A percentile compares a stretch with the other conserved stretches of the same genome.
Evolutionary conservation across 352 stramenopile species (phyloP).

Genomic region (Phytopythium ostracodes): DNA sequence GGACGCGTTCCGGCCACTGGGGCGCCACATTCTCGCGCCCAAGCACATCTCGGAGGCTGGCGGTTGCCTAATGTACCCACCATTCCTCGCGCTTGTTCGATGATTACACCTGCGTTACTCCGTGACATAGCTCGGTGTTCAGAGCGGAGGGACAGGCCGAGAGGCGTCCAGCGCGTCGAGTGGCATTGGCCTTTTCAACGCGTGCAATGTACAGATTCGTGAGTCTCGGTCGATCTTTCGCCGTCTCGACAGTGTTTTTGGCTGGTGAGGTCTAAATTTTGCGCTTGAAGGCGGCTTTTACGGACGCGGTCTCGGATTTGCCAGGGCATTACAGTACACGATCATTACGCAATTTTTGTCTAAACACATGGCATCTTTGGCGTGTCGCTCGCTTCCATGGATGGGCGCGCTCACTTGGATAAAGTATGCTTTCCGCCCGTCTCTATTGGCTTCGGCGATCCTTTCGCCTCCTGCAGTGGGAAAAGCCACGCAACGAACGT

Average conservation of each 20-base stretch:
- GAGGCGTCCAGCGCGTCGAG: background rate
- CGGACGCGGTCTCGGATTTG: background rate
- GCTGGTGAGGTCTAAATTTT: no score
- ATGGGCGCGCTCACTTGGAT: background rate
- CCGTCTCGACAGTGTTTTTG: no score
- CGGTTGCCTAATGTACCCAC: background rate
- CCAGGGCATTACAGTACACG: background rate
- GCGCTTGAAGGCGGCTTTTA: background rate
- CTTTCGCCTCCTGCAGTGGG: no score
- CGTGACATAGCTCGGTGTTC: background rate
- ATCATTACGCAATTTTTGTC: background rate
- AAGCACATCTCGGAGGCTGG: background rate
- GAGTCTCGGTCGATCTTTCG: background rate
- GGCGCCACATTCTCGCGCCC: background rate
- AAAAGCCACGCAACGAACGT: no score
- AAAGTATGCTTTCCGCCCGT: background rate
- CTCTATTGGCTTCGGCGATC: background rate
- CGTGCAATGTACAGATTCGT: no score
- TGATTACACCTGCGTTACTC: no score
- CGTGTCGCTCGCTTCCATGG: background rate
- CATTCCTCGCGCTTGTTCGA: background rate
- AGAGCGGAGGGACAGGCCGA: background rate
- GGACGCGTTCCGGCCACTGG: background rate
- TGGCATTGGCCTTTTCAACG: no score
- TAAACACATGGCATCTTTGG: background rate